phyloP scores from a whole-genome alignment of 2,329 filamentous ascomycete genomes.

The Lanzia echinophila region DNA sequence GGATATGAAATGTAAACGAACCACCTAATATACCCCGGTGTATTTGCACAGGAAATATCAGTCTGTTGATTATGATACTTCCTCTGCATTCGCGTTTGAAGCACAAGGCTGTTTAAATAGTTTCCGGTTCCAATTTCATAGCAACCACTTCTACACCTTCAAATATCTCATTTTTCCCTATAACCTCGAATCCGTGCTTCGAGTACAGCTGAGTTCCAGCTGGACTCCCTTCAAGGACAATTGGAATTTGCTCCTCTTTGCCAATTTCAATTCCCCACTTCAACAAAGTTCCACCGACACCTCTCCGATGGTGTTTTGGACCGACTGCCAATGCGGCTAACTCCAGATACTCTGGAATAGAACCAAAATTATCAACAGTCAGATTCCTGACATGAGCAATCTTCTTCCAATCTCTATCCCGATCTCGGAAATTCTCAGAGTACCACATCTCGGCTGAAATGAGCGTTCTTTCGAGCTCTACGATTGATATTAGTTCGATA shows the following conservation, averaged over 20 bases:
- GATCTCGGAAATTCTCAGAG: neutral
- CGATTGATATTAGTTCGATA: neutral
- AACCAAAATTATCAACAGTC: neutral
- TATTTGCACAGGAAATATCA: no score
- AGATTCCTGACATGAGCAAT: neutral
- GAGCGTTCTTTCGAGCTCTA: conserved; percentile 4
- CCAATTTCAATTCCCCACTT: conserved; percentile 4
- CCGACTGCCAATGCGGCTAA: neutral
- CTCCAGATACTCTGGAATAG: neutral
- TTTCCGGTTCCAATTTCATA: conserved; percentile 1
- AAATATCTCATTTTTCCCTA: neutral
- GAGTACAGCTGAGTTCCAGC: conserved; percentile 4
- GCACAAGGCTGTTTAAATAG: neutral
- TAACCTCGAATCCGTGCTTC: conserved; percentile 1
- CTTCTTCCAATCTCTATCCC: conserved; percentile 2
- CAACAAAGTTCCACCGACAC: conserved; percentile 4
- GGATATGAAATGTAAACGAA: no score
- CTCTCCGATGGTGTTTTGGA: conserved; percentile 4
- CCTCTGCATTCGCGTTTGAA: no score
- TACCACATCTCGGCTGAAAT: conserved; percentile 3
- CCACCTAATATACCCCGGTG: no score
- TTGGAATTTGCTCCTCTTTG: conserved; percentile 2
- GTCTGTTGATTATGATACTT: no score
- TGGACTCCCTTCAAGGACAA: conserved; percentile 3
- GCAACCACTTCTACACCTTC: neutral